These are phyloP conservation scores for Phlebiopsis flavidoalba DNA, from an alignment of 768 basidiomycete genomes.

Conservation along the genomic window DNA sequence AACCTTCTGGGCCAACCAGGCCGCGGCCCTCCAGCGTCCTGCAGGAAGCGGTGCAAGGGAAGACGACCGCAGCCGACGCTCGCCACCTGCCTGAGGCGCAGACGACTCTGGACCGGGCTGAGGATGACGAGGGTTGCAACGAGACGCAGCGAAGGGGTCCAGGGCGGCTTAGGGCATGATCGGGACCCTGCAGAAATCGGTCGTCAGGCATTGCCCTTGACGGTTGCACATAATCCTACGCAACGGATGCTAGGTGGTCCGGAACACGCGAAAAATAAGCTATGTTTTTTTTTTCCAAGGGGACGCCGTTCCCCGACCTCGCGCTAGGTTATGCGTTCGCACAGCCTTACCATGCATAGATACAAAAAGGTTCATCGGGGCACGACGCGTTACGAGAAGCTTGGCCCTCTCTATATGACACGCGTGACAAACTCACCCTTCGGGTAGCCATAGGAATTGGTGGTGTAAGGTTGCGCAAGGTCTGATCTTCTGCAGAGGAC, in stretches of 20 bases:
- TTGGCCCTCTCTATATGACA: background rate
- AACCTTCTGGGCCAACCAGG: conserved; percentile 50
- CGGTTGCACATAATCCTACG: background rate
- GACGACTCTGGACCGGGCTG: background rate
- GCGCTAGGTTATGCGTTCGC: background rate
- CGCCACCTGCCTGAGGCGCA: background rate
- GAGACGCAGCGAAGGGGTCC: conserved; percentile 49
- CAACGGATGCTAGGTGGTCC: background rate
- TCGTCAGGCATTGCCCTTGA: conserved; percentile 1
- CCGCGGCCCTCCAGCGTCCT: conserved; percentile 60
- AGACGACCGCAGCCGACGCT: conserved; percentile 54
- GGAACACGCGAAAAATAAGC: no score
- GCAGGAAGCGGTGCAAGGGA: conserved; percentile 59
- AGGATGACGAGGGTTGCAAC: conserved; percentile 37
- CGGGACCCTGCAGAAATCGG: conserved; percentile 44
- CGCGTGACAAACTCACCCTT: conserved; percentile 42
- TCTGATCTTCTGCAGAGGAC: conserved; percentile 50
- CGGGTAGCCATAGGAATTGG: conserved; percentile 75
- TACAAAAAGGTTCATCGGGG: background rate
- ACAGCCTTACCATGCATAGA: background rate
- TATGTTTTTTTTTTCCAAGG: no score
- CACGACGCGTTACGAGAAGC: background rate
- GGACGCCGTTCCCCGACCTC: background rate
- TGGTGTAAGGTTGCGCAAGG: conserved; percentile 63
- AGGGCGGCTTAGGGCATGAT: conserved; percentile 65